Base-by-base conservation (phyloP, 805 yeast species). In the Kuraishia piskuri region DNA sequence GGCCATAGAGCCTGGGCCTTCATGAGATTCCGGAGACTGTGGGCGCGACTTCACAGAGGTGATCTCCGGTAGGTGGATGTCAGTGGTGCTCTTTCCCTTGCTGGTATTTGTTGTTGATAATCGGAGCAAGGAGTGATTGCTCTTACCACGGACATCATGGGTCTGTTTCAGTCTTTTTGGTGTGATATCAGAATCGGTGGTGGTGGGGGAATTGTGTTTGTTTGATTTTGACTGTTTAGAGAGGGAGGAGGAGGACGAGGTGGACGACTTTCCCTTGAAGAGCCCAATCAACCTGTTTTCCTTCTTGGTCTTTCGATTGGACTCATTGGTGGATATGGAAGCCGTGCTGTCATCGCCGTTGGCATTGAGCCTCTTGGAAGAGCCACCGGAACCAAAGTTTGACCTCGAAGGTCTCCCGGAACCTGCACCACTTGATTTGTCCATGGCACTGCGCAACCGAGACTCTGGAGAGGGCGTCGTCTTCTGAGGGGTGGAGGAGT, bases 161-260 rank as follows among this genome's bases (percentile, higher is more conserved):
- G 49, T 7, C 23, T 14, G 9, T 46, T 21, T 21, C 9, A 6
- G 19, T n/a, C 37, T 48, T 22, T 24, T 59, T 55, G 25, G 52
- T 21, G 51, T 52, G 50, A 44, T 48, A 49, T 2, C 57, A 49
- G n/a, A 17, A 22, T 50, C 55, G 50, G 54, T 46, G 53, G 51
- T 12, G 47, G 49, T 51, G n/a, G n/a, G n/a, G n/a, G n/a, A n/a
- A 58, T 56, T 3, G 54, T 46, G 12, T 37, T 31, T 2, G 47
- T 50, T 21, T 19, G 8, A 22, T 20, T 50, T 19, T 20, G 26
- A 22, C 14, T 31, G 40, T 10, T 10, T 31, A 7, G 40, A 31
- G 40, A 31, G 40, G 40, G 40, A 31, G 3, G 40, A 31, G n/a
- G 40, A 31, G 9, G 40, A 31, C 14, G 40, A 31, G 3, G 40